Conservation (phyloP, 139 green algal genomes). For the Coelastrella sp. region DNA sequence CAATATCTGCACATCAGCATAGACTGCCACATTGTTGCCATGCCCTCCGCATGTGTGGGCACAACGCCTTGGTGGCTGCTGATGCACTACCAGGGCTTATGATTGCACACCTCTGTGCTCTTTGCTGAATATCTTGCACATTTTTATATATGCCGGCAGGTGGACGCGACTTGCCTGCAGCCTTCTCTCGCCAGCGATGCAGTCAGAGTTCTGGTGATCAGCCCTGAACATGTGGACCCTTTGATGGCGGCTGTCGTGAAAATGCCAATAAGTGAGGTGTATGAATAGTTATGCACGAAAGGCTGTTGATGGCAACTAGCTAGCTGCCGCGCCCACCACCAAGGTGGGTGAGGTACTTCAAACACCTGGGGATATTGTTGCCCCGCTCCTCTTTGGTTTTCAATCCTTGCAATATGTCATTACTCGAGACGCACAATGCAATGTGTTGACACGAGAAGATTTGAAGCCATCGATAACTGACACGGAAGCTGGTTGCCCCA, state of each 20-base stretch:
- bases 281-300: slow-evolving; percentile 42
- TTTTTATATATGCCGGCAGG: slow-evolving; percentile 19
- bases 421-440: too few species aligned
- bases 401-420: too few species aligned
- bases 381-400: too few species aligned
- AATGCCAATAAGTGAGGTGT: slow-evolving; percentile 72
- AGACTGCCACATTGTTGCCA: neutral
- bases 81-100: too few species aligned
- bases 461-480: neutral
- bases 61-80: too few species aligned
- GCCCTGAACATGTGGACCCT: slow-evolving; percentile 49
- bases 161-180: slow-evolving; percentile 59
- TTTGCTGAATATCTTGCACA: too few species aligned
- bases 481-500: neutral
- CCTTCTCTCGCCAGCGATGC: slow-evolving; percentile 50
- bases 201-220: slow-evolving; percentile 62
- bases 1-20: neutral
- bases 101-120: too few species aligned
- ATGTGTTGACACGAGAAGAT: neutral
- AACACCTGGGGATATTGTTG: too few species aligned
- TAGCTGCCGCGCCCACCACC: neutral
- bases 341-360: neutral
- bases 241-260: slow-evolving; percentile 65
- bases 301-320: neutral
- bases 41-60: neutral